Conservation (phyloP, 2,329 filamentous ascomycete genomes). For the Claviceps digitariae region DNA sequence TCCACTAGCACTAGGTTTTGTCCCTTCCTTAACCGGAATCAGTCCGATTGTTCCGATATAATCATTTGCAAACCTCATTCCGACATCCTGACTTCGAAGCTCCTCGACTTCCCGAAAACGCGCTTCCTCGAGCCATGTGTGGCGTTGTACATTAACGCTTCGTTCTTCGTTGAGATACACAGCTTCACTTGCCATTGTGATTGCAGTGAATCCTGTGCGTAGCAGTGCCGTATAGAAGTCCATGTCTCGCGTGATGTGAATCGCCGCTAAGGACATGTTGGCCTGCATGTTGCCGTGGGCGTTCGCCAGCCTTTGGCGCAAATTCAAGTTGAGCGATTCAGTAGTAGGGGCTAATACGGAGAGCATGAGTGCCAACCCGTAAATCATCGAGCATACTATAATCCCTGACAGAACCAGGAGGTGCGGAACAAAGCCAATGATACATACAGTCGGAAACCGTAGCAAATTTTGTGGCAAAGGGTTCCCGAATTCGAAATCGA, state of each 20-base stretch:
- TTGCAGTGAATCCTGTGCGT: conserved; percentile 71
- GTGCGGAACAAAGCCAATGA: conserved; percentile 90
- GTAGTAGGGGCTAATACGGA: conserved; percentile 39
- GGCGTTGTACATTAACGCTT: conserved; percentile 55
- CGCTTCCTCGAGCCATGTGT: conserved; percentile 89
- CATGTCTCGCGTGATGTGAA: conserved; percentile 73
- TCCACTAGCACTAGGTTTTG: conserved; percentile 34
- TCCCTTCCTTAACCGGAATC: conserved; percentile 37
- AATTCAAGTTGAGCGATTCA: conserved; percentile 21
- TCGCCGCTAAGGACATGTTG: conserved; percentile 68
- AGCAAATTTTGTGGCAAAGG: conserved; percentile 52
- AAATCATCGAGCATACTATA: conserved; percentile 60
- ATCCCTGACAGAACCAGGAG: conserved; percentile 78
- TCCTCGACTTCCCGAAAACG: conserved; percentile 63
- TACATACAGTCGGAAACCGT: conserved; percentile 84
- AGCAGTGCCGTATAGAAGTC: conserved; percentile 91
- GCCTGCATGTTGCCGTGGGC: conserved; percentile 88
- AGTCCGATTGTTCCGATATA: conserved; percentile 40
- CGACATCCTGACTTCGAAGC: conserved; percentile 36
- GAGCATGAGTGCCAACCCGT: conserved; percentile 59
- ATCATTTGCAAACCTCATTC: conserved; percentile 33
- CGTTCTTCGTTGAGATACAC: conserved; percentile 90
- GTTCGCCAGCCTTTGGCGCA: conserved; percentile 47
- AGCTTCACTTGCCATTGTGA: conserved; percentile 89
- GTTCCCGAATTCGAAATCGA: conserved; percentile 48